Base-by-base conservation (phyloP, 2,329 filamentous ascomycete genomes). In the Emericellopsis atlantica region DNA sequence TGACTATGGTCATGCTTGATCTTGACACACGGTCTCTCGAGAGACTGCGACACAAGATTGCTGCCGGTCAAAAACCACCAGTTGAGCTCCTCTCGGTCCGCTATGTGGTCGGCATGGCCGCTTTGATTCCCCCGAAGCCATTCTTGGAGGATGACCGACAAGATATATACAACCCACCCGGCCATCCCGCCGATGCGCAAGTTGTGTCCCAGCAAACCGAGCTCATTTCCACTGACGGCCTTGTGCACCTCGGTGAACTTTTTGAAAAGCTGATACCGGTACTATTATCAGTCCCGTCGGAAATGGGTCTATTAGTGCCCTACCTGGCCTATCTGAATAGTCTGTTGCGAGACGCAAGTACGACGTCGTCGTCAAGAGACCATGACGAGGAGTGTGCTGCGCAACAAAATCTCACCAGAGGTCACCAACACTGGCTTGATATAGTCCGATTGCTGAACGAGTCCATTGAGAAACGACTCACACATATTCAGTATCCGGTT, bases 391-490 rank as follows among this genome's bases (percentile, higher is more conserved):
- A 44, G 14, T 22, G 40, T 1, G 54, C 54, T 4, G 52, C 54
- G 15, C 55, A 51, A 37, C 50, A 56, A 16, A 58, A 59, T 33
- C 46, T 73, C 43, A 56, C 48, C 42, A 46, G 60, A 34, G 67
- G 63, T 1, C 58, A 72, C 41, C 46, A 56, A 2, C 59, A 69
- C 23, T 77, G 70, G 49, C 52, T 54, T 15, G 46, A 56, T 10
- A 59, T 68, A 32, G 66, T 69, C 2, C 49, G 49, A 6, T 62
- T 62, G 5, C 49, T 79, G 14, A 58, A 60, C 4, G 48, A 48
- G 4, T 62, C 72, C 41, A 66, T 79, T 35, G 72, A 77, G 24
- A 79, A 74, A 48, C 67, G 70, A 42, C 64, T 72, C 34, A 76
- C 72, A 9, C 62, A 63, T 38, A 57, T 80, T 15, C 60, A 58